Base-by-base conservation (phyloP, 768 basidiomycete species). In the Amanita inopinata region DNA sequence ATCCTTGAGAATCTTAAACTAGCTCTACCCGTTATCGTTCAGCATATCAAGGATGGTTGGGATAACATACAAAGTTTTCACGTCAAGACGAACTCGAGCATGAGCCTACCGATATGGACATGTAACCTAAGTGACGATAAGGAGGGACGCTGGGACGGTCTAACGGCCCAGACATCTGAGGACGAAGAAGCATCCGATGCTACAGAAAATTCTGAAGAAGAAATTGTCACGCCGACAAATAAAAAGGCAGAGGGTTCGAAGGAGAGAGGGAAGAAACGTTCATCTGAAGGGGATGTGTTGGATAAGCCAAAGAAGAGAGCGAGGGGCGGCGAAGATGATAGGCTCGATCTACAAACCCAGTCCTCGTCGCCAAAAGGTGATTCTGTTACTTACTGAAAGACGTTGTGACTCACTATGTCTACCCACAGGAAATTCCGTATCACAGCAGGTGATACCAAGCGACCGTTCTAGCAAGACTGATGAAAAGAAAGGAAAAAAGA, bases 101-200 rank as follows among this genome's bases (percentile, higher is more conserved):
- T 80, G 24, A 78, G 82, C 50, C 62, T 99, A n/a, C 96, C 96
- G 3, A 80, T 99, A 55, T 99, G 92, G 90, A 74, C 69, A 15
- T 87, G 83, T 58, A 65, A 71, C 4, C 69, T 96, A n/a, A 78
- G 79, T 22, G 73, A 64, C 9, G 62, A 56, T 2, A 71, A 73
- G 33, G 74, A 70, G 11, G 77, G 73, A 4, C 64, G 81, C 19
- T 87, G 83, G 78, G 65, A 70, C 33, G 75, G 73, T 0, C 52
- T 76, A 20, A 56, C 54, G 5, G 60, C 56, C 0, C 53, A 50
- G 24, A 52, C 46, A n/a, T 53, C 55, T 3, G 59, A 53, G 0
- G 57, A 54, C 15, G 52, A 54, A 2, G 60, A 56, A 20, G 58
- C 51, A 3, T 45, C 38, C 25, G 48, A 36, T 18, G 48, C 40